Evolutionary conservation across 257 asterid genomes (phyloP), one percentile per base, ranked within the genome.

Genomic region (Lantana camara): DNA sequence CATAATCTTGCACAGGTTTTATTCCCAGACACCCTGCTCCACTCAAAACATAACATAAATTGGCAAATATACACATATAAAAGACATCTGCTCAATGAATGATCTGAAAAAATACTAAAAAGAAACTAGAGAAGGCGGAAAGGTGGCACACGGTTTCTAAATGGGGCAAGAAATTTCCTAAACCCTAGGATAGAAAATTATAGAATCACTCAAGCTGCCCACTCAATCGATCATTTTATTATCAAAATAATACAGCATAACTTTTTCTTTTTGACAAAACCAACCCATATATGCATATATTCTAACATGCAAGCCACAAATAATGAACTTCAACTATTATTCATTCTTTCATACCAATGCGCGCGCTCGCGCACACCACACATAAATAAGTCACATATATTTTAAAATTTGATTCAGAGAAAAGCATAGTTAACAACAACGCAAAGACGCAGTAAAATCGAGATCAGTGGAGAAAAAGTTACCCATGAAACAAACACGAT

Each of bases 71-170:
- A 24, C 34, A 32, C 3, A 24, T 35, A 48, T 5, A 24, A 55
- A 9, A 13, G 16, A 24, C 9, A 9, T 35, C 66, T 16, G n/a
- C 50, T 38, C 38, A 35, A 22, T 45, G 5, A 40, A 27, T 27
- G 30, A 2, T 27, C 32, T 27, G 2, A 61, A 24, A 17, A n/a
- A n/a, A 32, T 32, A n/a, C 35, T 45, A 17, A 60, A 72, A 68
- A 60, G 41, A 23, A 23, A 65, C 55, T 48, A 70, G 57, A 72
- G 42, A 32, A 61, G 57, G 46, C 37, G 15, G 22, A 54, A 68
- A 60, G 38, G 20, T 30, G 11, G 60, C 60, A 66, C 34, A 60
- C 12, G 75, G 75, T 80, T 83, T 67, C 84, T 73, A 52, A 75
- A 64, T 60, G 77, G 75, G 76, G 77, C 49, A 68, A 73, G 20